These are phyloP conservation scores for Pyronema domesticum DNA, from an alignment of 495 filamentous ascomycete genomes.

Conservation along the genomic window DNA sequence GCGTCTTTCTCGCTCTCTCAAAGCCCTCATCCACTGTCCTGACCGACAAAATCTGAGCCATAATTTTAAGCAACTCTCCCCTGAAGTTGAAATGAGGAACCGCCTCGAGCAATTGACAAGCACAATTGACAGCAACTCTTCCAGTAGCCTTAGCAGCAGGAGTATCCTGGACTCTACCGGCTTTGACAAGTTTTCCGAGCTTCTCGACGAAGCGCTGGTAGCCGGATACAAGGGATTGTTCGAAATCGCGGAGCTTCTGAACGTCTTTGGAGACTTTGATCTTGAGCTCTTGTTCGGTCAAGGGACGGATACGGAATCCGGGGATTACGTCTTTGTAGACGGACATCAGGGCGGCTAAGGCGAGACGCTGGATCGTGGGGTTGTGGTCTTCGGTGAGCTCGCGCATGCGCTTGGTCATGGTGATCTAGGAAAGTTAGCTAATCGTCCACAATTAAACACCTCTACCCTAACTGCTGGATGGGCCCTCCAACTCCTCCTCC, in stretches of 20 bases:
- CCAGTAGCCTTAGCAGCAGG: constrained; percentile 28
- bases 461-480: no score
- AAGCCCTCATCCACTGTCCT: constrained; percentile 6
- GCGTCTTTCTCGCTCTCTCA: constrained; percentile 30
- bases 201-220: constrained; percentile 72
- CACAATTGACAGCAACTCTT: constrained; percentile 66
- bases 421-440: constrained; percentile 5
- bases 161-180: background rate
- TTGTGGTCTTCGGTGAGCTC: constrained; percentile 54
- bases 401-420: constrained; percentile 53
- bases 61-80: constrained; percentile 63
- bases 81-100: constrained; percentile 97
- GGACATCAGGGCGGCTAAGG: constrained; percentile 64
- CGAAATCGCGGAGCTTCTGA: constrained; percentile 56
- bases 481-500: no score
- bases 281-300: constrained; percentile 48
- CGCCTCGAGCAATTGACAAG: constrained; percentile 52
- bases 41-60: constrained; percentile 62
- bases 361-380: constrained; percentile 61
- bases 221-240: constrained; percentile 60
- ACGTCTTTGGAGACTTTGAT: constrained; percentile 87
- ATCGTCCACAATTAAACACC: no score
- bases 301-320: constrained; percentile 78
- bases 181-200: constrained; percentile 26
- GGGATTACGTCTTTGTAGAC: constrained; percentile 95